Percentiles rank a stretch among this genome's conserved stretches.
These are phyloP conservation scores for Auriscalpium vulgare DNA, from an alignment of 768 basidiomycete genomes.

Conservation along the genomic window DNA sequence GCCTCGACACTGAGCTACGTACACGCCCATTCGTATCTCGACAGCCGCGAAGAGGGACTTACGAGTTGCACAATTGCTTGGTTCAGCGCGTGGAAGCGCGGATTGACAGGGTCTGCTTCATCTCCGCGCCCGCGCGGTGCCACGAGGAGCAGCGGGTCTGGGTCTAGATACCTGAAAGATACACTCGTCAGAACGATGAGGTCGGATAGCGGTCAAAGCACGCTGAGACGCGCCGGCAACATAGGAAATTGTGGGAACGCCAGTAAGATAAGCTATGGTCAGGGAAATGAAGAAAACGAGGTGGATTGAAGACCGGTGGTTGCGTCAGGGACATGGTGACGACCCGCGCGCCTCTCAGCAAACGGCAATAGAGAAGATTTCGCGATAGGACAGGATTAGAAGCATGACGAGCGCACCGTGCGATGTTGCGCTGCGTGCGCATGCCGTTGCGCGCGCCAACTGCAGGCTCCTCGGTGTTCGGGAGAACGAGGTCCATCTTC, in stretches of 20 bases:
- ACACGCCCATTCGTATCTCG: too few relatives aligned
- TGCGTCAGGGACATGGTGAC: background rate
- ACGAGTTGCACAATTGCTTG: slow-evolving; percentile 93
- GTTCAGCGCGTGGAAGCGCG: slow-evolving; percentile 89
- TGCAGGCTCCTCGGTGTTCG: slow-evolving; percentile 50
- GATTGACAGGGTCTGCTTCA: slow-evolving; percentile 50
- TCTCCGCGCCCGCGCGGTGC: slow-evolving; percentile 47
- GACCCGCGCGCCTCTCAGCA: background rate
- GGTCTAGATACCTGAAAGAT: slow-evolving; percentile 70
- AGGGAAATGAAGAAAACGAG: slow-evolving; percentile 5
- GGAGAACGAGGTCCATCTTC: slow-evolving; percentile 94
- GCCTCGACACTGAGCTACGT: too few relatives aligned
- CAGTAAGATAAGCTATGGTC: slow-evolving; percentile 9
- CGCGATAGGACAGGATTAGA: slow-evolving; percentile 1
- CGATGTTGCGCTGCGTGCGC: slow-evolving; percentile 70
- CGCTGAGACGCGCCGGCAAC: background rate
- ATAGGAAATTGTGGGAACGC: slow-evolving; percentile 2
- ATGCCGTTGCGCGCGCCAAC: slow-evolving; percentile 60
- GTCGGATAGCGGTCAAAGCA: background rate
- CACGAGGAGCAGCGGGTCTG: slow-evolving; percentile 83
- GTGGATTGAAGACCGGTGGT: slow-evolving; percentile 10
- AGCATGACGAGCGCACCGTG: slow-evolving; percentile 43
- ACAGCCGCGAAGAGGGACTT: slow-evolving; percentile 20
- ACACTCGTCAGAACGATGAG: background rate
- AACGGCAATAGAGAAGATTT: slow-evolving; percentile 6